Base-by-base conservation (phyloP, 768 basidiomycete species). In the Russula earlei region DNA sequence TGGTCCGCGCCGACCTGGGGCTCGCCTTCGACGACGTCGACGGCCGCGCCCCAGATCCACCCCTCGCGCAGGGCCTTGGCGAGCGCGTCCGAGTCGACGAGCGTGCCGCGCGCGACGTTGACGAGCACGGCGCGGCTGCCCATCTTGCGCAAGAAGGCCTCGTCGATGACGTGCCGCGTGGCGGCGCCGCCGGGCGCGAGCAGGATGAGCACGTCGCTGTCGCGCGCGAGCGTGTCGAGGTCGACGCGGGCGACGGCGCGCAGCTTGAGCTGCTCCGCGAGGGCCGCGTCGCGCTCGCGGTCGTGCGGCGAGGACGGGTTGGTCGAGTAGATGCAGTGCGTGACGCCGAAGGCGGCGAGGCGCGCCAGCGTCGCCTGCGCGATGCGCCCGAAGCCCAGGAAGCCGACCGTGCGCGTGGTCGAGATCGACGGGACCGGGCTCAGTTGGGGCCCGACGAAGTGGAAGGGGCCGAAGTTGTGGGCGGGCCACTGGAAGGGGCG, bases 1-100 rank as follows among this genome's bases (percentile, higher is more conserved):
- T 99, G 93, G 59, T 87, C 84, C 2, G 71, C 67, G 0, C 70
- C 63, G 25, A 99, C 75, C 43, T 84, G 69, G 0, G 94, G 94
- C 67, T 98, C 94, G 19, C 92, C 92, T 61, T 92, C 90, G 7
- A 97, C 83, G 34, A 98, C 95, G 68, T 99, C 95, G 11, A 99
- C 64, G 0, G 91, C 95, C 0, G 96, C 96, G 22, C 83, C 93
- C 77, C 86, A 94, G 22, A 99, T 87, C 81, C 85, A 84, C 3
- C 77, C 78, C 58, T 86, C 81, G 44, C 73, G 67, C 41, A 98
- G 70, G 2, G 94, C 95, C 58, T 76, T 80, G 2, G 85, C 87
- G 9, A 99, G 76, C 12, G 94, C 95, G 46, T 87, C 82, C 0
- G 89, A 90, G 67, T 99, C 92, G 7, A 99, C 89, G 14, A 97